Evolutionary conservation across 306 rosid genomes (phyloP), one percentile per base, ranked within the genome.

Genomic region (Lathyrus tuberosus): DNA sequence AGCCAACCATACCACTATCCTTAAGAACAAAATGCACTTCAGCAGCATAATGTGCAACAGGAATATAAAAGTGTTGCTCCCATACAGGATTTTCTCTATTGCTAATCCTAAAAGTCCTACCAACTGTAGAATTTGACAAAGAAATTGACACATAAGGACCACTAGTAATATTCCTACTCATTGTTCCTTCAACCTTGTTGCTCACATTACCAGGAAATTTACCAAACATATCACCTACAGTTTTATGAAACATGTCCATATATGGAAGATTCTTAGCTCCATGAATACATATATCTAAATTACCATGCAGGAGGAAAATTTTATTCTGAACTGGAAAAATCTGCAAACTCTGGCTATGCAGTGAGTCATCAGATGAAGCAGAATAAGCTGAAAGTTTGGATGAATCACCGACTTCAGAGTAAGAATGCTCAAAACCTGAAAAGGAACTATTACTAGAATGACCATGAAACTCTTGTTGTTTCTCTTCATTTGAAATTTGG

Each of bases 221-320:
- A 20, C 77, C 48, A 70, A 94, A 79, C 85, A 94, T 7, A 62
- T 87, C 96, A 43, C 92, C 97, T 58, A 91, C 76, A 30, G 97
- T 91, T 69, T 83, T 94, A 77, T 94, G 99, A 78, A 94, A 94
- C 97, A 88, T 88, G 82, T 94, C 99, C 97, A 91, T 84, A 75
- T 94, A 91, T 4, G 99, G 99, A 79, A 94, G 96, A 75, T 89
- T 77, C 31, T 46, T 79, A 14, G 99, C 99, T 40, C 72, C 81
- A 70, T 82, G 76, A 54, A 94, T 76, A 84, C 89, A 87, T 59
- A 94, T 94, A 79, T 94, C 99, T 33, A 94, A 83, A 84, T 81
- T 84, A 62, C 99, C 99, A 82, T 91, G 99, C 22, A 94, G 72
- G 18, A 94, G 97, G 75, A 91, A 70, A 53, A 83, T 87, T 86